phyloP scores from a whole-genome alignment of 2,329 filamentous ascomycete genomes.

The Fragosphaeria purpurea region DNA sequence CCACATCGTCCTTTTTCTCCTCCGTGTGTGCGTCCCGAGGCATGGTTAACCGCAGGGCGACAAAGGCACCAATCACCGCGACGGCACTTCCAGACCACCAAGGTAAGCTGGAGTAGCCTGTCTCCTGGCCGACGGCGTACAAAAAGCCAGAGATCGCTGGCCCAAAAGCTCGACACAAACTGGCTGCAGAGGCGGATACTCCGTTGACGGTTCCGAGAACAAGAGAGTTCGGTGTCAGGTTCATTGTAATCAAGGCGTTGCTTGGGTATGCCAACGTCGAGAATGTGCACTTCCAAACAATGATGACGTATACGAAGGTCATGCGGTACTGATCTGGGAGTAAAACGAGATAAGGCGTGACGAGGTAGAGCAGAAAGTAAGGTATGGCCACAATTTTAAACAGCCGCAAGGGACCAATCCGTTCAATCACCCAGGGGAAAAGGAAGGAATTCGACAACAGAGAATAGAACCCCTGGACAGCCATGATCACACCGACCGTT shows the following conservation, averaged over 20 bases:
- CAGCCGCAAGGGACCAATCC: conserved; percentile 67
- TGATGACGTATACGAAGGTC: conserved; percentile 62
- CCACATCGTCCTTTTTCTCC: conserved; percentile 30
- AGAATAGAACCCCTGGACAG: conserved; percentile 80
- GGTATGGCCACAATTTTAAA: conserved; percentile 73
- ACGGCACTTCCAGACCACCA: conserved; percentile 88
- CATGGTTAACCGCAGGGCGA: conserved; percentile 69
- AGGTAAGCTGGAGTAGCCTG: conserved; percentile 76
- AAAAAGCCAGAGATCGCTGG: conserved; percentile 80
- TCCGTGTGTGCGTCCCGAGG: conserved; percentile 33
- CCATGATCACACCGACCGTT: conserved; percentile 78
- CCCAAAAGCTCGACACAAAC: conserved; percentile 76
- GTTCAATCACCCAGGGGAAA: conserved; percentile 67
- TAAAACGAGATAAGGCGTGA: conserved; percentile 80
- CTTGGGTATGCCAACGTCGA: conserved; percentile 86
- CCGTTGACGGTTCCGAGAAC: conserved; percentile 90
- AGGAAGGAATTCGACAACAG: conserved; percentile 77
- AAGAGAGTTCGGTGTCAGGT: conserved; percentile 72
- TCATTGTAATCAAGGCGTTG: conserved; percentile 79
- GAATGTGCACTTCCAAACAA: conserved; percentile 89
- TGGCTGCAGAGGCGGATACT: conserved; percentile 82
- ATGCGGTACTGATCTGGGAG: conserved; percentile 64
- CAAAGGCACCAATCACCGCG: conserved; percentile 61
- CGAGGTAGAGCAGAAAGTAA: conserved; percentile 81
- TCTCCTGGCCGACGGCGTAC: conserved; percentile 67